Evolutionary conservation across 108 stramenopile species (phyloP), one percentile per base, ranked within the genome.

Genomic region (Epipyxis sp.): DNA sequence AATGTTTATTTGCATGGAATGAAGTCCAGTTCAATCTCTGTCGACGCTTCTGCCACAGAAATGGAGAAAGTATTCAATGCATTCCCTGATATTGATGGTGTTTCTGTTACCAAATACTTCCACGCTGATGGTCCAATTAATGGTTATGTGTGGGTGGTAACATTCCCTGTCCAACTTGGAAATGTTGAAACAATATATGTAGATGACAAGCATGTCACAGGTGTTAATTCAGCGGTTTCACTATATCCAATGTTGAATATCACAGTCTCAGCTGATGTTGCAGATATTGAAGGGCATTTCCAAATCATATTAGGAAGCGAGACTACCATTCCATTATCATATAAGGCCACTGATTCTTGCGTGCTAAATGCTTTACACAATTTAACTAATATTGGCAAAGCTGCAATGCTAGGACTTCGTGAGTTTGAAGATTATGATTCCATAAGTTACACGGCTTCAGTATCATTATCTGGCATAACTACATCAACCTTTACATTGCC

Each of bases 201-300:
- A 1, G 40, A 78, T 30, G 77, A 77, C 40, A 10, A 68, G 1
- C 37, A 81, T 37, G 77, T 85, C 61, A 78, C 40, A 42, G 84
- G 84, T 1, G 13, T 27, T 29, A 77, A 85, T 59, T 76, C 78
- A 27, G 40, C 13, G 29, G 84, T 78, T 35, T 40, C 46, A 39
- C 69, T 85, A 35, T 85, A 85, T 35, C 81, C 57, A 20, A 35
- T 79, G 41, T 59, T 79, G 44, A 81, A 81, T 59, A 13, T 85
- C 16, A 68, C 78, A 27, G 69, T 74, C 20, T 30, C 57, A n/a
- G 81, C 84, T 2, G 39, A 37, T 46, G 13, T 30, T 32, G 69
- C 72, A 59, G 80, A 85, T 65, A 79, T 85, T 32, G 42, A 41
- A 25, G 84, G 84, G 16, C 42, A 76, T 30, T 85, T 82, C 74